Percentiles rank a stretch among this genome's conserved stretches.
These are phyloP conservation scores for Datisca glomerata DNA, from an alignment of 306 rosid genomes.

Conservation along the genomic window DNA sequence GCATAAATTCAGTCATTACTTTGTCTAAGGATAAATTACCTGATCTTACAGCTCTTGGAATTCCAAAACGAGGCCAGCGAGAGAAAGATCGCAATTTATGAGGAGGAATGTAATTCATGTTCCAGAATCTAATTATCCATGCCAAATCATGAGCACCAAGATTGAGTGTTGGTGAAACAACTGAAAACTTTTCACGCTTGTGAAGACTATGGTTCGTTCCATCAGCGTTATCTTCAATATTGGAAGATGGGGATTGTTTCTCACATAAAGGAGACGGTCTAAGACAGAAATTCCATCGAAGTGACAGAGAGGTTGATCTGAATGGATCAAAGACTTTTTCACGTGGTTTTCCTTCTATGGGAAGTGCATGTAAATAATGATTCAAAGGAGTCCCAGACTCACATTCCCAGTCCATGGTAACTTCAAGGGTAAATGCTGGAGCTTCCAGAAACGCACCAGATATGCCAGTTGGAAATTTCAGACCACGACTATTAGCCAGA, in stretches of 20 bases:
- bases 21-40: constrained; percentile 92
- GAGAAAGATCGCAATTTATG: constrained; percentile 88
- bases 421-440: constrained; percentile 70
- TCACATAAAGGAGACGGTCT: constrained; percentile 48
- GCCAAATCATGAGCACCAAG: constrained; percentile 98
- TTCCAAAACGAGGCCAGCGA: constrained; percentile 96
- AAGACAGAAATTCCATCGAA: constrained; percentile 81
- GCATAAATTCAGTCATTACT: constrained; percentile 98
- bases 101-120: constrained; percentile 76
- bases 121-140: constrained; percentile 76
- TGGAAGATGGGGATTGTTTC: constrained; percentile 27
- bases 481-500: constrained; percentile 67
- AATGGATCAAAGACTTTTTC: constrained; percentile 82
- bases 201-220: constrained; percentile 42
- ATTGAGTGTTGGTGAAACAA: constrained; percentile 59
- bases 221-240: constrained; percentile 28
- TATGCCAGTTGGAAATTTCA: constrained; percentile 62
- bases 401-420: constrained; percentile 93
- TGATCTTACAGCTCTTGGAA: constrained; percentile 67
- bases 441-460: constrained; percentile 73
- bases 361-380: constrained; percentile 87
- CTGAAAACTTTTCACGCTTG: constrained; percentile 26
- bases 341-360: constrained; percentile 69
- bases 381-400: constrained; percentile 81
- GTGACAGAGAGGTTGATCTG: constrained; percentile 86